Conservation (phyloP, 2,329 filamentous ascomycete species). For the Sclerotinia sclerotiorum region DNA sequence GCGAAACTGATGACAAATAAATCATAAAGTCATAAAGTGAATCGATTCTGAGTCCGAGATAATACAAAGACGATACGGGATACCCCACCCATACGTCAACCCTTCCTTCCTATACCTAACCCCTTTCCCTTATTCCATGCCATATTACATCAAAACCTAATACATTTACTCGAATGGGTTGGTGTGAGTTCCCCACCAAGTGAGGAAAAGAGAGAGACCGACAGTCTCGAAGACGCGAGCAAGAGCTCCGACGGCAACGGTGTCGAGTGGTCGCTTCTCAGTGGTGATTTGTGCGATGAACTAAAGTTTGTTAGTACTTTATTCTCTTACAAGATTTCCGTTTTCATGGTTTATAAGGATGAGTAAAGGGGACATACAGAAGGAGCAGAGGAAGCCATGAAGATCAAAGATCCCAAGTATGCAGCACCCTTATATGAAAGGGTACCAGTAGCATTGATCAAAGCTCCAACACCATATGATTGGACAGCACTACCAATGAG, state of each 20-base stretch:
- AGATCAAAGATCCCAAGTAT: slow-evolving; percentile 88
- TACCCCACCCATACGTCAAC: slow-evolving; percentile 13
- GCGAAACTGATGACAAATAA: slow-evolving; percentile 7
- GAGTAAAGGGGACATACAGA: slow-evolving; percentile 60
- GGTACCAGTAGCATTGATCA: slow-evolving; percentile 93
- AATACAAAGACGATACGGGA: slow-evolving; percentile 24
- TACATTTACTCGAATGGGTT: slow-evolving; percentile 67
- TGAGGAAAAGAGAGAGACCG: slow-evolving; percentile 86
- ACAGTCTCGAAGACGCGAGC: slow-evolving; percentile 91
- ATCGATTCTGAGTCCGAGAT: slow-evolving; percentile 16
- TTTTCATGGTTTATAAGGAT: not conserved
- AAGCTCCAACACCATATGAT: slow-evolving; percentile 82
- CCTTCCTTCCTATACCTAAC: slow-evolving; percentile 13
- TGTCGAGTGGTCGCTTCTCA: slow-evolving; percentile 90
- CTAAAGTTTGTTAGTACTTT: slow-evolving; percentile 47
- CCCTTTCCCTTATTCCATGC: slow-evolving; percentile 11
- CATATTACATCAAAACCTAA: slow-evolving; percentile 4
- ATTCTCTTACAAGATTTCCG: not conserved
- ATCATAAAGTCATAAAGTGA: slow-evolving; percentile 19
- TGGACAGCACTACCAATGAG: slow-evolving; percentile 86
- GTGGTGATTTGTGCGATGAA: slow-evolving; percentile 83
- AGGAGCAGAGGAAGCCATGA: slow-evolving; percentile 85
- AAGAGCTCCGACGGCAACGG: slow-evolving; percentile 78
- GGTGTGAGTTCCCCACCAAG: slow-evolving; percentile 96
- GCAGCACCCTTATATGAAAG: slow-evolving; percentile 96